phyloP scores from a whole-genome alignment of 192 early-diverging fungal species.

The Powellomyces hirtus region DNA sequence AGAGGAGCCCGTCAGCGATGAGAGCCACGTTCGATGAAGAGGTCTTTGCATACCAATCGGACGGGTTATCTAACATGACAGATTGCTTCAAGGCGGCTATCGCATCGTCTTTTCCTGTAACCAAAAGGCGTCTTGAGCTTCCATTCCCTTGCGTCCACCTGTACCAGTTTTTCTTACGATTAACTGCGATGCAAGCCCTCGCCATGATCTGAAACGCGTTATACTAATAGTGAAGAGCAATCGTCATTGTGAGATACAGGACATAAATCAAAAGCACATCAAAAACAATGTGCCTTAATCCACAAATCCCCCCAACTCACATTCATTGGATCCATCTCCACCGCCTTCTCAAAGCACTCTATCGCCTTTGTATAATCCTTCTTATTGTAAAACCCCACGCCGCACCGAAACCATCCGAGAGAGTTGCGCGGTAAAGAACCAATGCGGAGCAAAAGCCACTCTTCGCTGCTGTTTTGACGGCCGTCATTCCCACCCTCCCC shows the following conservation, averaged over 20 bases:
- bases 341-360: conserved; percentile 60
- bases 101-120: conserved; percentile 59
- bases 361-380: conserved; percentile 59
- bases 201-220: conserved; percentile 66
- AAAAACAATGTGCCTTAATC: too few relatives aligned
- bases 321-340: conserved; percentile 56
- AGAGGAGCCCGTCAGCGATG: conserved; percentile 27
- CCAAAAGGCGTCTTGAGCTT: too few relatives aligned
- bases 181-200: conserved; percentile 59
- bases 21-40: not conserved
- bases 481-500: not conserved
- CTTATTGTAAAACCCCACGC: conserved; percentile 66
- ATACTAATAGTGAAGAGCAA: conserved; percentile 35
- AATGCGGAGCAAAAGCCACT: conserved; percentile 56
- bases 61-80: conserved; percentile 59
- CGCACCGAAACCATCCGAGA: conserved; percentile 60
- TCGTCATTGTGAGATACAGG: not conserved
- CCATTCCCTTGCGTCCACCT: too few relatives aligned
- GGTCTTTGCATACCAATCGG: conserved; percentile 45
- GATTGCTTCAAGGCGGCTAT: conserved; percentile 58
- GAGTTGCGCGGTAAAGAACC: conserved; percentile 56
- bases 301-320: conserved; percentile 38
- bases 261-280: too few relatives aligned
- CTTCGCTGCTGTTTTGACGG: conserved; percentile 31
- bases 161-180: conserved; percentile 47